Percentiles rank a stretch among this genome's conserved stretches.
Evolutionary conservation across 2,329 filamentous ascomycete genomes (phyloP).

Genomic region (Cladosporium phlei): DNA sequence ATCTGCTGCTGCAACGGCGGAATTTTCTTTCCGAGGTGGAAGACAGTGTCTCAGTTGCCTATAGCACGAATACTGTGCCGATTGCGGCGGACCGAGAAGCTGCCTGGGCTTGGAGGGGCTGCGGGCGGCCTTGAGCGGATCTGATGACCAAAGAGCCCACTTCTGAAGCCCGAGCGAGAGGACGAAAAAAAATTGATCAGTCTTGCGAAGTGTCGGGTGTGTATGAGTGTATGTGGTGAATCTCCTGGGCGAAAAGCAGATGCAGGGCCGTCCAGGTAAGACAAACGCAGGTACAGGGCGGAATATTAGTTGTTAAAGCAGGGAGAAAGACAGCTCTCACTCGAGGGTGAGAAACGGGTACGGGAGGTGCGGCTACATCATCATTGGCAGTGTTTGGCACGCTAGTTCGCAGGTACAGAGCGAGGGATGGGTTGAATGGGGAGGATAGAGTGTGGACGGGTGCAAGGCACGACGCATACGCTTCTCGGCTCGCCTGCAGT

Average conservation of each 20-base stretch:
- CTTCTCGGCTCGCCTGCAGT: conserved; percentile 13
- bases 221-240: too few relatives aligned
- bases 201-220: background rate
- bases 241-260: conserved; percentile 13
- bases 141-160: conserved; percentile 13
- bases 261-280: conserved; percentile 10
- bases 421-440: too few relatives aligned
- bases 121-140: conserved; percentile 11
- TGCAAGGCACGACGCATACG: conserved; percentile 12
- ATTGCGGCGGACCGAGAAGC: conserved; percentile 12
- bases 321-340: conserved; percentile 10
- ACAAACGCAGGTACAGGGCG: conserved; percentile 12
- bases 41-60: conserved; percentile 13
- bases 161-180: conserved; percentile 5
- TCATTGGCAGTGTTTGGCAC: conserved; percentile 13
- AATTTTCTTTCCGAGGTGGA: conserved; percentile 1
- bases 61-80: conserved; percentile 11
- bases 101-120: conserved; percentile 12
- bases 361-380: conserved; percentile 8
- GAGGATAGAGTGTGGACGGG: too few relatives aligned
- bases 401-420: conserved; percentile 10
- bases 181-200: background rate
- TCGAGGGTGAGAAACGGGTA: background rate
- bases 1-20: conserved; percentile 11
- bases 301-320: conserved; percentile 1